A percentile compares a stretch with the other conserved stretches of the same genome.
phyloP scores from a whole-genome alignment of 2,329 filamentous ascomycete species.

The Parastagonospora nodorum region DNA sequence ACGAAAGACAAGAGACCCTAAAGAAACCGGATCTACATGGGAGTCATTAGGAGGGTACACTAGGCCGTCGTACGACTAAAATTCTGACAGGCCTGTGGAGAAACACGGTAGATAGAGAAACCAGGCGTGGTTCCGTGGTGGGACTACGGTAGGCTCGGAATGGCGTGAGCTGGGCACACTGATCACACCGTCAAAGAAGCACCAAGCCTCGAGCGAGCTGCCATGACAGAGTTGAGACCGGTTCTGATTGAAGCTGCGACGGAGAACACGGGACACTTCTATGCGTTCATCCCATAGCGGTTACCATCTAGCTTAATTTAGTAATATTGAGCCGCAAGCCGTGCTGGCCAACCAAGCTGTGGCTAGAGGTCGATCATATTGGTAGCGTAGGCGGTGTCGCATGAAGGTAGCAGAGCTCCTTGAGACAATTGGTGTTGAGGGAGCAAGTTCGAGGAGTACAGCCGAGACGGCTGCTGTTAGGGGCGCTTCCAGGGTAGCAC shows the following conservation, averaged over 20 bases:
- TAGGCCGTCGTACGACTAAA: conserved; percentile 28
- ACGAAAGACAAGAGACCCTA: conserved; percentile 28
- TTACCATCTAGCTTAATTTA: conserved; percentile 25
- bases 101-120: conserved; percentile 13
- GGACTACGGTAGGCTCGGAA: conserved; percentile 23
- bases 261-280: conserved; percentile 25
- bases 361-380: conserved; percentile 14
- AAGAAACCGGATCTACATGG: conserved; percentile 37
- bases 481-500: conserved; percentile 22
- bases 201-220: conserved; percentile 29
- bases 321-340: conserved; percentile 20
- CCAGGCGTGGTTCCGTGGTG: conserved; percentile 22
- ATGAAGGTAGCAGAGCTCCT: conserved; percentile 36
- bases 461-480: conserved; percentile 28
- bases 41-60: conserved; percentile 31
- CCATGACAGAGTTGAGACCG: conserved; percentile 41
- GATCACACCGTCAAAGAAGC: conserved; percentile 35
- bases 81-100: conserved; percentile 20
- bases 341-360: conserved; percentile 32
- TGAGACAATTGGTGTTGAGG: conserved; percentile 49
- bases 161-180: conserved; percentile 36
- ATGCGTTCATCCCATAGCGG: conserved; percentile 33
- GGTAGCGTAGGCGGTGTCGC: conserved; percentile 19
- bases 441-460: conserved; percentile 20
- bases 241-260: conserved; percentile 41